These are phyloP conservation scores for Blastobotrys robertii DNA, from an alignment of 805 yeast genomes.

Conservation along the genomic window DNA sequence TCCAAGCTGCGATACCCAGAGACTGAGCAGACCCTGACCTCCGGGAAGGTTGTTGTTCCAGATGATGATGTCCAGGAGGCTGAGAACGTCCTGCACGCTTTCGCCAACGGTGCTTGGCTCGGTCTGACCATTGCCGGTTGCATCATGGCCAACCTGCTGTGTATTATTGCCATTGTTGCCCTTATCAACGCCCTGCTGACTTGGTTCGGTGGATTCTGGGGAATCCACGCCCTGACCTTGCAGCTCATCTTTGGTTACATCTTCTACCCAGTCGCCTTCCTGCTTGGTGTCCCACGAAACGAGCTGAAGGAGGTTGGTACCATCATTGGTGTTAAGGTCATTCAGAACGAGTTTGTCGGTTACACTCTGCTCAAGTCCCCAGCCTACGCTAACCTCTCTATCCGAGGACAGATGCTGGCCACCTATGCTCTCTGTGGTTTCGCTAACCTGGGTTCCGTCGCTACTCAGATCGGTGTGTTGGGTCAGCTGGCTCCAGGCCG, in stretches of 20 bases:
- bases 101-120: constrained; percentile 47
- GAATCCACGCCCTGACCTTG: constrained; percentile 40
- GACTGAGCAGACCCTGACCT: constrained; percentile 43
- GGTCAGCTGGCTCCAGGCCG: constrained; percentile 44
- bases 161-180: constrained; percentile 52
- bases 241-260: constrained; percentile 49
- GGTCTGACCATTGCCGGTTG: constrained; percentile 50
- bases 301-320: constrained; percentile 43
- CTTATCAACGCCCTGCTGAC: constrained; percentile 45
- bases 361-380: constrained; percentile 31
- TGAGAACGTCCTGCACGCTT: constrained; percentile 46
- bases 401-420: constrained; percentile 45
- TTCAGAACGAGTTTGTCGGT: constrained; percentile 55
- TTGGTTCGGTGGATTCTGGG: constrained; percentile 58
- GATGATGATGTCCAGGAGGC: constrained; percentile 36
- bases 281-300: constrained; percentile 45
- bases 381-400: constrained; percentile 37
- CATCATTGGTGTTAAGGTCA: constrained; percentile 46
- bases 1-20: constrained; percentile 53
- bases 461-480: constrained; percentile 52
- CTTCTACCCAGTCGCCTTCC: constrained; percentile 50
- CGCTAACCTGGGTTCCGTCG: constrained; percentile 52
- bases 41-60: constrained; percentile 40
- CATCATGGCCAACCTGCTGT: constrained; percentile 47
- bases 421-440: constrained; percentile 57